Evolutionary conservation across 306 rosid genomes (phyloP).

Genomic region (Geum urbanum): DNA sequence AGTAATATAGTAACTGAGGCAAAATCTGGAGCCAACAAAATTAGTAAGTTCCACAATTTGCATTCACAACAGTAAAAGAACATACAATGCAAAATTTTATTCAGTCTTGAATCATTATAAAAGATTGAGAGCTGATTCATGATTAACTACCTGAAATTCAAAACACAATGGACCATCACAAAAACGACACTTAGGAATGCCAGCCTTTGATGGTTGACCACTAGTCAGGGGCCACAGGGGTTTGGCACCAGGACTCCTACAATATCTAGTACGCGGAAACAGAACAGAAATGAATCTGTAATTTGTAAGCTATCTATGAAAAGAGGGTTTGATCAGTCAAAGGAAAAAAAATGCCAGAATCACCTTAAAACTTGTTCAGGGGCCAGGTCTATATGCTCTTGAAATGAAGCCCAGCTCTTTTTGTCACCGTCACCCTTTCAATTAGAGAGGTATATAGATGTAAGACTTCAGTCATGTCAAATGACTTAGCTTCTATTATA

Average conservation of each 20-base stretch:
- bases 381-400: constrained; percentile 46
- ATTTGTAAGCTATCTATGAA: background rate
- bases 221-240: constrained; percentile 69
- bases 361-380: constrained; percentile 66
- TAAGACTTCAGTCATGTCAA: constrained; percentile 9
- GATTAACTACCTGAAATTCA: constrained; percentile 49
- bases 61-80: background rate
- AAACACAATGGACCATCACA: constrained; percentile 42
- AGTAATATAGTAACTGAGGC: constrained; percentile 69
- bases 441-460: constrained; percentile 20
- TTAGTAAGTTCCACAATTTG: background rate
- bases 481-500: background rate
- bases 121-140: background rate
- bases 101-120: background rate
- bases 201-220: constrained; percentile 62
- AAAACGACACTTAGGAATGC: constrained; percentile 39
- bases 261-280: constrained; percentile 47
- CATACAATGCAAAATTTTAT: background rate
- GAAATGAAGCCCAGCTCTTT: constrained; percentile 57
- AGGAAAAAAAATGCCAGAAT: constrained; percentile 6
- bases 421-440: constrained; percentile 49
- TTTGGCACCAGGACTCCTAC: constrained; percentile 43
- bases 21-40: constrained; percentile 41
- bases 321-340: background rate
- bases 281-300: background rate